Evolutionary conservation across 441 rosid species (phyloP).

Genomic region (Eruca vesicaria): DNA sequence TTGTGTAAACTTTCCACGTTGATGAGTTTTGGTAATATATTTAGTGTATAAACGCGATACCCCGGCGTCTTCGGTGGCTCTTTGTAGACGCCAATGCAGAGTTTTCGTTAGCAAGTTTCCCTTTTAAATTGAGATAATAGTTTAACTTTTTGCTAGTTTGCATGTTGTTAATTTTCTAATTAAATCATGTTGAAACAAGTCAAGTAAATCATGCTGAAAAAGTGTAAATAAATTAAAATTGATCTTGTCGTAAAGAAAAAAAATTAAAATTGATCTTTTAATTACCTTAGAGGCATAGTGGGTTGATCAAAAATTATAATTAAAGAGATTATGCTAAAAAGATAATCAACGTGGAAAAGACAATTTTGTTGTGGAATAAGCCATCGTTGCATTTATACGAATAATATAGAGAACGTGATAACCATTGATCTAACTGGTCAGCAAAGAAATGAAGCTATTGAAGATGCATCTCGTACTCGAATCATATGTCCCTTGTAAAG

Average conservation of each 20-base stretch:
- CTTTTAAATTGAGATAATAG: not conserved
- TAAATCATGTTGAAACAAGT: not conserved
- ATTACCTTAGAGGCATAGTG: not conserved
- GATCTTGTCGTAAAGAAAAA: too few species aligned
- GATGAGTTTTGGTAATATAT: not conserved
- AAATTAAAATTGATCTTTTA: too few species aligned
- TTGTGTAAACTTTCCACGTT: constrained; percentile 19
- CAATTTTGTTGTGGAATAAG: constrained; percentile 27
- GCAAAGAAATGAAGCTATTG: constrained; percentile 76
- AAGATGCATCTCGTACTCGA: constrained; percentile 90
- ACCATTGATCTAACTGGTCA: constrained; percentile 96
- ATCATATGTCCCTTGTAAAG: too few species aligned
- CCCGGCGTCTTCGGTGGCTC: constrained; percentile 19
- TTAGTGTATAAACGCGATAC: constrained; percentile 15
- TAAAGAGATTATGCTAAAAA: not conserved
- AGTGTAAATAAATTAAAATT: not conserved
- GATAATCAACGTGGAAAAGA: not conserved
- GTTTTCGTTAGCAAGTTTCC: not conserved
- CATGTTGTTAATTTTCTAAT: too few species aligned
- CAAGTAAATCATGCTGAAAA: not conserved
- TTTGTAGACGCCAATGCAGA: not conserved
- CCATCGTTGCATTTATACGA: constrained; percentile 12
- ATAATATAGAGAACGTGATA: constrained; percentile 66
- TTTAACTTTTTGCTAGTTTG: not conserved
- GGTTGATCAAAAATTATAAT: not conserved